Base-by-base conservation (phyloP, 208 protist genomes). In the Acanthamoeba healyi region DNA sequence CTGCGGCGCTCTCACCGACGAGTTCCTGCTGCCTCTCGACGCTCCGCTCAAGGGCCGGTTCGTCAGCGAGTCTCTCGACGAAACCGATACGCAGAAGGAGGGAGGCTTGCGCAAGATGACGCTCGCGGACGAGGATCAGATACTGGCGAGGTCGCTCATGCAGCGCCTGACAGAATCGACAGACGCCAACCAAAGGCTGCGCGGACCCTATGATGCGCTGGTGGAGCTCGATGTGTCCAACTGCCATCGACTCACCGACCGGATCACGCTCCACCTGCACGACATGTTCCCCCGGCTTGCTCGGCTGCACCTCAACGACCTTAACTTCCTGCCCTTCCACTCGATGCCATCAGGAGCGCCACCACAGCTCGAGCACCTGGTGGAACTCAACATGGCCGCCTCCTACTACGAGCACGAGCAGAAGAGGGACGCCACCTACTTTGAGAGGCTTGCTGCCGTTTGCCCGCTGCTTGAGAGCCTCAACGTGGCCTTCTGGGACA, bases 401-500 rank as follows among this genome's bases (percentile, higher is more conserved):
- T 9, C 74, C 74, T 84, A 58, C 74, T 84, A 36, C 44, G 32
- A 5, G 2, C 74, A 84, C 74, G 24, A 6, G 0, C 26, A 56
- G 26, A 29, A 3, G 42, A 3, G 46, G 42, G 44, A 84, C 44
- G 46, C 3, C 1, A 14, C 7, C 38, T 84, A 84, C 74, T 84
- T 84, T 22, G 46, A 14, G 12, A 17, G 46, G 42, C 44, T 84
- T 2, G 74, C 74, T 12, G 26, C 74, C 0, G 9, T 84, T 10
- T 84, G 74, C 42, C 74, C 74, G 15, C 74, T 17, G 12, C 74
- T 84, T 12, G 74, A 84, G 74, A 24, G n/a, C 2, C 74, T 84
- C n/a, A 84, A 84, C 74, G 44, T 84, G 74, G 74, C 74, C 46
- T 84, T 84, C 74, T 84, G 74, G 74, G 32, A 84, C 74, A 29